Evolutionary conservation across 805 yeast species (phyloP).

Genomic region (Saccharomycopsis sp.): DNA sequence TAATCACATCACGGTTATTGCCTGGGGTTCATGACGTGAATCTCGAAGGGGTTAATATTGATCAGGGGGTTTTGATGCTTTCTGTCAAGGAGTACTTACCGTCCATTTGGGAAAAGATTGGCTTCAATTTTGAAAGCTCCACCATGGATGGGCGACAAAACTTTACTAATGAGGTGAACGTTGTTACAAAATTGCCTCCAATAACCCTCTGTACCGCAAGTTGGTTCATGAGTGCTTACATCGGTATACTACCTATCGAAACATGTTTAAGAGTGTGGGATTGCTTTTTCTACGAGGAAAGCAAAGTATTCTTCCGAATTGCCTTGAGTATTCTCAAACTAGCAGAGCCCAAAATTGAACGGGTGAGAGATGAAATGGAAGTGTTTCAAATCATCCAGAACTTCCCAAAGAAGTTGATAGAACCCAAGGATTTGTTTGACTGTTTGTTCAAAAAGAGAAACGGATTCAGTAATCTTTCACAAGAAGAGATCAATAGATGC

Average conservation of each 20-base stretch:
- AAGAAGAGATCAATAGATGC: slow-evolving; percentile 72
- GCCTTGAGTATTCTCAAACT: slow-evolving; percentile 72
- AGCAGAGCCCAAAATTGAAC: slow-evolving; percentile 54
- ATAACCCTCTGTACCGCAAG: slow-evolving; percentile 88
- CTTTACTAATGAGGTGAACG: slow-evolving; percentile 30
- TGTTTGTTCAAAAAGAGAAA: slow-evolving; percentile 66
- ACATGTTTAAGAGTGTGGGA: slow-evolving; percentile 90
- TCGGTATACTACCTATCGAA: slow-evolving; percentile 84
- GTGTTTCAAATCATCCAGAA: slow-evolving; percentile 81
- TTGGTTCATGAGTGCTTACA: slow-evolving; percentile 97
- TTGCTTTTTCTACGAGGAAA: slow-evolving; percentile 85
- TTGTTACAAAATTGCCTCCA: slow-evolving; percentile 75
- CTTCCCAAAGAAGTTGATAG: slow-evolving; percentile 60
- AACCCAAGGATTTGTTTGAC: slow-evolving; percentile 63
- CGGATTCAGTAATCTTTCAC: slow-evolving; percentile 67
- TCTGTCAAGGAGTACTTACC: slow-evolving; percentile 82
- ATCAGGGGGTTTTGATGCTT: slow-evolving; percentile 88
- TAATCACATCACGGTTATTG: slow-evolving; percentile 72
- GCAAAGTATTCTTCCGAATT: slow-evolving; percentile 74
- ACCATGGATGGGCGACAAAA: slow-evolving; percentile 15
- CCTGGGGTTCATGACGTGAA: slow-evolving; percentile 89
- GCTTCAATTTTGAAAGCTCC: slow-evolving; percentile 20
- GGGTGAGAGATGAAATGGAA: slow-evolving; percentile 43
- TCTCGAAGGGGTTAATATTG: slow-evolving; percentile 88
- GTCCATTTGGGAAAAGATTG: slow-evolving; percentile 55